A percentile compares a stretch with the other conserved stretches of the same genome.
Evolutionary conservation across 805 yeast genomes (phyloP).

Genomic region (Kodamaea kaohsiungensis): DNA sequence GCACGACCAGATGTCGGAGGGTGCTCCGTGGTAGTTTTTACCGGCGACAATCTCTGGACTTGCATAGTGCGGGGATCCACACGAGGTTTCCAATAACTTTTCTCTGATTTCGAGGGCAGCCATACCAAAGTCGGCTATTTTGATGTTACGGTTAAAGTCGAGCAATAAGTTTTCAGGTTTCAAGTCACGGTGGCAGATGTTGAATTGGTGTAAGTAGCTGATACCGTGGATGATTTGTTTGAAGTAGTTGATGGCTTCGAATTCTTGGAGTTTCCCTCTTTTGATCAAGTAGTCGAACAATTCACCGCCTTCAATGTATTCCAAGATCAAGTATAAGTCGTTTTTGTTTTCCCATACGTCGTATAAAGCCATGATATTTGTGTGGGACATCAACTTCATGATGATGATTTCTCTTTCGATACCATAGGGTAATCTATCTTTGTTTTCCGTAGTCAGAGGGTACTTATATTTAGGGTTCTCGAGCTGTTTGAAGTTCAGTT

Average conservation of each 20-base stretch:
- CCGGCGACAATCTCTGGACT: conserved; percentile 98
- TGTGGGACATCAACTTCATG: conserved; percentile 78
- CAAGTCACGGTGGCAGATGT: conserved; percentile 85
- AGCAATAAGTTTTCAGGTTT: conserved; percentile 79
- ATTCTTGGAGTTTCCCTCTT: conserved; percentile 83
- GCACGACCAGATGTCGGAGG: conserved; percentile 97
- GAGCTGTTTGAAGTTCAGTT: conserved; percentile 59
- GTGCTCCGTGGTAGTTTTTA: conserved; percentile 91
- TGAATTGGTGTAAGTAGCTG: conserved; percentile 80
- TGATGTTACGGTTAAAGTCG: conserved; percentile 84
- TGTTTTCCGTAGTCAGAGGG: conserved; percentile 40
- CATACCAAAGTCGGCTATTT: conserved; percentile 99
- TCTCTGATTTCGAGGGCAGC: conserved; percentile 90
- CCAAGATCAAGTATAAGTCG: conserved; percentile 82
- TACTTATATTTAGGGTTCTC: conserved; percentile 48
- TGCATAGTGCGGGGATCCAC: conserved; percentile 99
- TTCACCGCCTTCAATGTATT: conserved; percentile 97
- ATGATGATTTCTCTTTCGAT: conserved; percentile 83
- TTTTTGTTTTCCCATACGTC: conserved; percentile 89
- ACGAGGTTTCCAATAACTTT: conserved; percentile 84
- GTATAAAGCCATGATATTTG: conserved; percentile 73
- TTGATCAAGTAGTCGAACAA: conserved; percentile 88
- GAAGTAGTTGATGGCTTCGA: conserved; percentile 88
- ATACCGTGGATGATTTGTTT: conserved; percentile 83
- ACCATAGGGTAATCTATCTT: conserved; percentile 70